Conservation (phyloP, 108 stramenopile genomes). For the Fragilaria crotonensis region DNA sequence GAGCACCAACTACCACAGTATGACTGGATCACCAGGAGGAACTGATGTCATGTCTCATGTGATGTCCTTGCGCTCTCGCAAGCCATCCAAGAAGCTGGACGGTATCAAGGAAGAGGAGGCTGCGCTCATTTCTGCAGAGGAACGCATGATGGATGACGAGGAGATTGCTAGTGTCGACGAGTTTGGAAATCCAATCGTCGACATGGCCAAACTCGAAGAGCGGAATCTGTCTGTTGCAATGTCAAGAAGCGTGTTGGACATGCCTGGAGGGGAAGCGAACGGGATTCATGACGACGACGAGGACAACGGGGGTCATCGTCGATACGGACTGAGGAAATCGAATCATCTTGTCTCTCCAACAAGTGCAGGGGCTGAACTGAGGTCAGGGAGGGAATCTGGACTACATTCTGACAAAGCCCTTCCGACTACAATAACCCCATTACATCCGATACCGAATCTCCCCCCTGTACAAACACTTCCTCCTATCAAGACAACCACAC, state of each 20-base stretch:
- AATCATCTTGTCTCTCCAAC: too few species aligned
- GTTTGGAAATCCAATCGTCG: conserved; percentile 14
- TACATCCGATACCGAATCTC: background rate
- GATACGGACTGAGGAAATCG: too few species aligned
- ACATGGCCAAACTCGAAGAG: conserved; percentile 28
- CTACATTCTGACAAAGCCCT: too few species aligned
- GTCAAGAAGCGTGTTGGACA: conserved; percentile 54
- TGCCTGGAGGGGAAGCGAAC: background rate
- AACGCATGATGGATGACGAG: conserved; percentile 47
- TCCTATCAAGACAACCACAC: background rate
- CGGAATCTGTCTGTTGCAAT: conserved; percentile 57
- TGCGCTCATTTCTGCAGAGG: conserved; percentile 14
- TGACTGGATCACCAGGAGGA: background rate
- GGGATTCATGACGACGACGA: conserved; percentile 3
- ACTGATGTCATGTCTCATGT: background rate
- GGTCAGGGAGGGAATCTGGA: too few species aligned
- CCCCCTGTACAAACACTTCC: background rate
- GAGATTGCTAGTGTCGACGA: conserved; percentile 57
- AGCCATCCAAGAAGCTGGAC: background rate
- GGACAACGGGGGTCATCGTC: background rate
- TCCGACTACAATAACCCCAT: too few species aligned
- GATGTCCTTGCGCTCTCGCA: background rate
- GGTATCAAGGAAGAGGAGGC: conserved; percentile 11
- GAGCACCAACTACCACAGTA: too few species aligned
- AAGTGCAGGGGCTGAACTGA: too few species aligned